Percentiles rank a stretch among this genome's conserved stretches.
Evolutionary conservation across 805 yeast species (phyloP).

Genomic region (Saccharomycopsis vini): DNA sequence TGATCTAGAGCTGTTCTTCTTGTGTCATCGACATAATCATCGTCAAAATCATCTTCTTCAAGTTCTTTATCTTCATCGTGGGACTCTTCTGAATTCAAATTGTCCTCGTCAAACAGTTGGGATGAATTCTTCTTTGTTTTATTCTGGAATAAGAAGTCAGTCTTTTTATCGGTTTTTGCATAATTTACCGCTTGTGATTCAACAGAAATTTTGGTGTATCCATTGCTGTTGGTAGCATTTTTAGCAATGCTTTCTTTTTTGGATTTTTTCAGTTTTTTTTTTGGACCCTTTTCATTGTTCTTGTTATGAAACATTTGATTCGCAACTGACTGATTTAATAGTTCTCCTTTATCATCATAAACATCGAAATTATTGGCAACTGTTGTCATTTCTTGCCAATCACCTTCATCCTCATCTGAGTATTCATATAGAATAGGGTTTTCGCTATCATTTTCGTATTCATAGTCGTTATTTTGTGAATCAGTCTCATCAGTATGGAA

Average conservation of each 20-base stretch:
- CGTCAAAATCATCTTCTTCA: slow-evolving; percentile 27
- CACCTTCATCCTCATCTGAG: slow-evolving; percentile 30
- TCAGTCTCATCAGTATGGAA: no score
- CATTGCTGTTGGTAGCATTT: slow-evolving; percentile 37
- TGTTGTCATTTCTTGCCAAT: slow-evolving; percentile 85
- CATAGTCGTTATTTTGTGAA: no score
- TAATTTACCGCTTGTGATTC: slow-evolving; percentile 80
- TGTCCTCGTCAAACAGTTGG: slow-evolving; percentile 22
- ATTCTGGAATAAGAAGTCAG: slow-evolving; percentile 43
- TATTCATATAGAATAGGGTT: slow-evolving; percentile 1
- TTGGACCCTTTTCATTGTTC: slow-evolving; percentile 23
- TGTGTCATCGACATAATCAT: slow-evolving; percentile 28
- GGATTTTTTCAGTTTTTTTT: slow-evolving; percentile 19
- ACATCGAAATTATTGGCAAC: slow-evolving; percentile 60
- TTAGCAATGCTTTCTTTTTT: slow-evolving; percentile 24
- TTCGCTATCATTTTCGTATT: no score
- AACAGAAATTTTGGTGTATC: slow-evolving; percentile 83
- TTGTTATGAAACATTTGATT: slow-evolving; percentile 8
- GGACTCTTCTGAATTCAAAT: slow-evolving; percentile 28
- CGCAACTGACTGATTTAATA: slow-evolving; percentile 27
- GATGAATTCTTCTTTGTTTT: slow-evolving; percentile 14
- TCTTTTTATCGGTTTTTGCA: slow-evolving; percentile 41
- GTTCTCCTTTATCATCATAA: slow-evolving; percentile 71
- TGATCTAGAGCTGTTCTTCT: slow-evolving; percentile 48
- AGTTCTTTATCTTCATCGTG: slow-evolving; percentile 21